Conservation (phyloP, 805 yeast species). For the Candida montana region DNA sequence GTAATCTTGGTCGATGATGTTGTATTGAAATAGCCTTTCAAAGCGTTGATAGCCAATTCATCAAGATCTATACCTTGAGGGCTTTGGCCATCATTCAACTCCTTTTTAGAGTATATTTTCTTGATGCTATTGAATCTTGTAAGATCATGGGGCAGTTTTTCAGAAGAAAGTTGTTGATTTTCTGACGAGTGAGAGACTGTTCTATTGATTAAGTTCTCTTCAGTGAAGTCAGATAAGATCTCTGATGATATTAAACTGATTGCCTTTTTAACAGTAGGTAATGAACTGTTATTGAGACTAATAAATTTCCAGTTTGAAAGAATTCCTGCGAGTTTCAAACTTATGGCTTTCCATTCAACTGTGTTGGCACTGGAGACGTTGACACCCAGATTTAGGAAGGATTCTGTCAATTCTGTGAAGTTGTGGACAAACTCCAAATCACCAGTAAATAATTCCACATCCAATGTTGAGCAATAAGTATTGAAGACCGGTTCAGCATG, state of each 20-base stretch:
- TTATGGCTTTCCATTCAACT: constrained; percentile 32
- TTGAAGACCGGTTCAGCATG: constrained; percentile 42
- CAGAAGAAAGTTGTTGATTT: constrained; percentile 12
- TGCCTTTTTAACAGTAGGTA: constrained; percentile 12
- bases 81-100: constrained; percentile 6
- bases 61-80: constrained; percentile 21
- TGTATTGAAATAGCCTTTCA: constrained; percentile 61
- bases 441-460: constrained; percentile 59
- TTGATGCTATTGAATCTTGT: constrained; percentile 16
- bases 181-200: constrained; percentile 19
- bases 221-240: constrained; percentile 18
- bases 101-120: constrained; percentile 4
- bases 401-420: constrained; percentile 36
- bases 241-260: constrained; percentile 18
- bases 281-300: constrained; percentile 11
- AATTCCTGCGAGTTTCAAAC: constrained; percentile 40
- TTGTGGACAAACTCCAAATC: constrained; percentile 50
- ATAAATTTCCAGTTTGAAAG: constrained; percentile 28
- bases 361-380: constrained; percentile 26
- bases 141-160: constrained; percentile 1
- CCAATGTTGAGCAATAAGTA: constrained; percentile 47
- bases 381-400: constrained; percentile 18
- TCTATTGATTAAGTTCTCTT: constrained; percentile 20
- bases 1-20: constrained; percentile 55
- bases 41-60: constrained; percentile 34